Percentiles rank a stretch among this genome's conserved stretches.
These are phyloP conservation scores for Rutstroemia sydowiana DNA, from an alignment of 2,329 filamentous ascomycete genomes.

Conservation along the genomic window DNA sequence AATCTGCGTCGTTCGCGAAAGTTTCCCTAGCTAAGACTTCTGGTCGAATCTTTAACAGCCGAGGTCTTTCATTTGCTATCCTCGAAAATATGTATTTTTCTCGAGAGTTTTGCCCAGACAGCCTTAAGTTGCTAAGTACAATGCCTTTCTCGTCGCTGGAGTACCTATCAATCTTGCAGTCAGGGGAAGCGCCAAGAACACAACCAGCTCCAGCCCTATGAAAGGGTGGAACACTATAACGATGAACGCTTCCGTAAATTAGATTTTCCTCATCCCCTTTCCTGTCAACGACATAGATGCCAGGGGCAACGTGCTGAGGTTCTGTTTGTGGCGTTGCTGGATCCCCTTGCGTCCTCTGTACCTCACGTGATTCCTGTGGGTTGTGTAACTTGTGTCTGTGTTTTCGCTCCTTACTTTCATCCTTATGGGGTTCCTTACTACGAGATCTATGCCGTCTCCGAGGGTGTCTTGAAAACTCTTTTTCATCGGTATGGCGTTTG, in stretches of 20 bases:
- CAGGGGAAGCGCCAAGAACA: conserved; percentile 57
- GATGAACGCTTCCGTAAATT: conserved; percentile 66
- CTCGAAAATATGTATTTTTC: conserved; percentile 42
- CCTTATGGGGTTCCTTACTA: conserved; percentile 1
- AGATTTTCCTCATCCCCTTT: conserved; percentile 71
- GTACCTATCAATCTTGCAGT: conserved; percentile 60
- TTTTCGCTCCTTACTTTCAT: background rate
- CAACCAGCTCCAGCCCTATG: conserved; percentile 59
- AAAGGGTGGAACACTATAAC: conserved; percentile 65
- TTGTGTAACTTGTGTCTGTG: background rate
- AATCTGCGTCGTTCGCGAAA: conserved; percentile 34
- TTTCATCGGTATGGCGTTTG: conserved; percentile 1
- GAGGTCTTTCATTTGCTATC: conserved; percentile 33
- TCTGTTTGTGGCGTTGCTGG: conserved; percentile 7
- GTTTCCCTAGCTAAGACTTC: conserved; percentile 23
- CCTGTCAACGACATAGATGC: conserved; percentile 57
- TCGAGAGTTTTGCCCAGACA: conserved; percentile 20
- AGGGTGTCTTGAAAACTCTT: conserved; percentile 1
- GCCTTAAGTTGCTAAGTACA: conserved; percentile 38
- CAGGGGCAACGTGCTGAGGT: conserved; percentile 8
- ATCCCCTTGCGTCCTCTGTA: background rate
- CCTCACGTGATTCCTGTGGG: conserved; percentile 7
- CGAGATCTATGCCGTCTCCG: conserved; percentile 7
- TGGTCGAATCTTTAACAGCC: conserved; percentile 35
- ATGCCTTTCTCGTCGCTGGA: conserved; percentile 42